Evolutionary conservation across 106 monocot species (phyloP).

Genomic region (Apostasia ramifera): DNA sequence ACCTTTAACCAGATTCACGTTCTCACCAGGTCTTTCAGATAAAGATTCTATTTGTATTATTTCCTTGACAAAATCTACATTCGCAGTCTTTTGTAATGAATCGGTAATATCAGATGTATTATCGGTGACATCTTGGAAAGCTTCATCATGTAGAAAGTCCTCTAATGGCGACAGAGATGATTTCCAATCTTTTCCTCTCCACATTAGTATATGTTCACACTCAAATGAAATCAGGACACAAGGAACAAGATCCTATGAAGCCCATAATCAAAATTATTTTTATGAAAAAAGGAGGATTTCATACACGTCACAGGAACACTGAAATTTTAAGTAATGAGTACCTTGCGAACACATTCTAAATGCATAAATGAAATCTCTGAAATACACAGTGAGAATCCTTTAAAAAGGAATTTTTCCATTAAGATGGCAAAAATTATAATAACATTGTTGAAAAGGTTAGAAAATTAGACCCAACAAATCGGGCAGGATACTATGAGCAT

Average conservation of each 20-base stretch:
- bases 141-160: conserved; percentile 7
- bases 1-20: conserved; percentile 1
- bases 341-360: too few relatives aligned
- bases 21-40: neutral
- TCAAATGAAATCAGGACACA: conserved; percentile 86
- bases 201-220: conserved; percentile 89
- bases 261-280: conserved; percentile 7
- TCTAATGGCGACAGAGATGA: conserved; percentile 50
- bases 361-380: too few relatives aligned
- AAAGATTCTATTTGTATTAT: neutral
- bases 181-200: conserved; percentile 96
- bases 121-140: neutral
- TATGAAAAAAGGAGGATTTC: neutral
- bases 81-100: neutral
- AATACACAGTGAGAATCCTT: too few relatives aligned
- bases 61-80: neutral
- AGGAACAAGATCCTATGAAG: conserved; percentile 77
- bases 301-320: too few relatives aligned
- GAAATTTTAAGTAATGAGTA: too few relatives aligned
- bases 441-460: too few relatives aligned
- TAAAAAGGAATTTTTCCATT: too few relatives aligned
- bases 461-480: too few relatives aligned
- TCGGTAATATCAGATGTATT: conserved; percentile 12
- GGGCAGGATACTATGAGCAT: too few relatives aligned
- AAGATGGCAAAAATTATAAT: too few relatives aligned